Evolutionary conservation across 305 asterid species (phyloP).

Genomic region (Coffea humblotiana): DNA sequence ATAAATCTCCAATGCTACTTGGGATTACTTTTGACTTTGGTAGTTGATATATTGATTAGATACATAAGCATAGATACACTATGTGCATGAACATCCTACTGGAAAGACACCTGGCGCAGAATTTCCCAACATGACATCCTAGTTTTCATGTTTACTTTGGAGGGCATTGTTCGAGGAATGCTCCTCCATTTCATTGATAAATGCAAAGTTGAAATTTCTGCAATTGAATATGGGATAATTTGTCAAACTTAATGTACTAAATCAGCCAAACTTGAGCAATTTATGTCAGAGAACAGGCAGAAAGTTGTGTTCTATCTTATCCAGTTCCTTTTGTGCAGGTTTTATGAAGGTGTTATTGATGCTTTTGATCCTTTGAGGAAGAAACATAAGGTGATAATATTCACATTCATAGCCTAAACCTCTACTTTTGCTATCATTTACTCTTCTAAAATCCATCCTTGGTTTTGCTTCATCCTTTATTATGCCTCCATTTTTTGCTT

Average conservation of each 20-base stretch:
- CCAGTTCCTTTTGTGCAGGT: slow-evolving; percentile 50
- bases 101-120: neutral
- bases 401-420: neutral
- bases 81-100: neutral
- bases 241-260: neutral
- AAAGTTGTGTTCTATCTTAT: slow-evolving; percentile 17
- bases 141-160: neutral
- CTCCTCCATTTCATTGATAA: neutral
- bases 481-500: neutral
- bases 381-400: slow-evolving; percentile 56
- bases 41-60: neutral
- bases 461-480: neutral
- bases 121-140: too few species aligned
- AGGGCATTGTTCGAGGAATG: neutral
- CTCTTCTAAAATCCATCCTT: slow-evolving; percentile 6
- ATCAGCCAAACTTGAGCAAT: neutral
- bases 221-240: neutral
- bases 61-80: neutral
- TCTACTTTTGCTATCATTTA: neutral
- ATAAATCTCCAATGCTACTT: too few species aligned
- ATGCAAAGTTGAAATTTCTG: neutral
- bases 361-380: slow-evolving; percentile 52
- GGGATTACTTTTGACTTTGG: neutral
- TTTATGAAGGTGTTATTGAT: slow-evolving; percentile 53
- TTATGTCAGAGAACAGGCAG: neutral